These are phyloP conservation scores for Blastocystis sp. DNA, from an alignment of 352 stramenopile species.

Conservation along the genomic window DNA sequence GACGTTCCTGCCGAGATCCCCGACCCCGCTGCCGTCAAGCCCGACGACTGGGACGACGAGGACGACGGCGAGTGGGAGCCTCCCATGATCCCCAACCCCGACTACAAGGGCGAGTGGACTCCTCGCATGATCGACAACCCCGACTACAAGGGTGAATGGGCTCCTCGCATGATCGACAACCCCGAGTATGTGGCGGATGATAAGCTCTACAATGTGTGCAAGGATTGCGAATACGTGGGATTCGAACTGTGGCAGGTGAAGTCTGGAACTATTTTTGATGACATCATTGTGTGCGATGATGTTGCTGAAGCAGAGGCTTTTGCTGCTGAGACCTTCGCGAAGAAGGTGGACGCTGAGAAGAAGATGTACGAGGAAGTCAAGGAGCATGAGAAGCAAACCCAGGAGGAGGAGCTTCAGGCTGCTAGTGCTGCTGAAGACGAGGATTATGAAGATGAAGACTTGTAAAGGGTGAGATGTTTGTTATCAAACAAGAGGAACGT, in stretches of 20 bases:
- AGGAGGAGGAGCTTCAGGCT: constrained; percentile 66
- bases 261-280: constrained; percentile 94
- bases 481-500: neutral
- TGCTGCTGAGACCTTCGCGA: constrained; percentile 78
- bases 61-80: constrained; percentile 96
- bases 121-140: constrained; percentile 95
- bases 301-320: constrained; percentile 81
- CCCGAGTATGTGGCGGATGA: constrained; percentile 90
- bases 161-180: constrained; percentile 89
- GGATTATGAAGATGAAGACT: constrained; percentile 62
- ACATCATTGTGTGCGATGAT: constrained; percentile 95
- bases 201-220: constrained; percentile 86
- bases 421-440: constrained; percentile 61
- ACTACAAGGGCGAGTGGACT: constrained; percentile 97
- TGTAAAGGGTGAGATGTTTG: constrained; percentile 14
- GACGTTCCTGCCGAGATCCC: constrained; percentile 89
- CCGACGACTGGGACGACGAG: constrained; percentile 96
- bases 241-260: constrained; percentile 99
- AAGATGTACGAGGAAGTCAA: constrained; percentile 77
- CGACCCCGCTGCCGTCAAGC: constrained; percentile 89
- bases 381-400: constrained; percentile 68
- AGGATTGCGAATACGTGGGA: constrained; percentile 86
- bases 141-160: constrained; percentile 96
- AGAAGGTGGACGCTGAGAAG: constrained; percentile 89
- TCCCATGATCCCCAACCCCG: constrained; percentile 86